Evolutionary conservation across 208 protist species (phyloP).

Genomic region (Wallacemonas sp.): DNA sequence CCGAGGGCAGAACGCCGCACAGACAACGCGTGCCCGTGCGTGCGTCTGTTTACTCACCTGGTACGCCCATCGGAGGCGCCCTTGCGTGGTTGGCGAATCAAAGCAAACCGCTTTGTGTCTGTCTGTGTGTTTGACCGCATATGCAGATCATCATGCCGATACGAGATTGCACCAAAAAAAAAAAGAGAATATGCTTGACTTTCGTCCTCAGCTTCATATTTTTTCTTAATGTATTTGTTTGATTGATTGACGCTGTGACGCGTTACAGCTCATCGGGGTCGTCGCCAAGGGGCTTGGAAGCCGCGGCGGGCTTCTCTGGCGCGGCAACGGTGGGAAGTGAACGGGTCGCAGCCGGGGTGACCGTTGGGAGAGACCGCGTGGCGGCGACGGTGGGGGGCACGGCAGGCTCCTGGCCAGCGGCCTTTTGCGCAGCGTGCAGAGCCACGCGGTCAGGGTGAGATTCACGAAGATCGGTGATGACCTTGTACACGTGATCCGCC

Average conservation of each 20-base stretch:
- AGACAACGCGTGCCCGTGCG: too few species aligned
- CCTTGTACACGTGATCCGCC: constrained; percentile 54
- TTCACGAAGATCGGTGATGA: constrained; percentile 64
- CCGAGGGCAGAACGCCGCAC: too few species aligned
- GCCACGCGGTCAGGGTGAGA: constrained; percentile 67
- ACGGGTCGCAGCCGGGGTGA: background rate
- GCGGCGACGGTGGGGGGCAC: background rate
- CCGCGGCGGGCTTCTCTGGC: background rate
- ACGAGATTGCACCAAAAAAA: too few species aligned
- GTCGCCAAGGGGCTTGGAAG: background rate
- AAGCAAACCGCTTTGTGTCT: too few species aligned
- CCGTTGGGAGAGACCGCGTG: background rate
- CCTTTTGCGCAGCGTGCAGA: constrained; percentile 21
- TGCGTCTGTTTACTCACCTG: too few species aligned
- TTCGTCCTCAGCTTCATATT: background rate
- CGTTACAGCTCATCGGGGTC: background rate
- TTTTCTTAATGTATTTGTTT: background rate
- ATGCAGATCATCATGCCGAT: too few species aligned
- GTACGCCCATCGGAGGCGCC: too few species aligned
- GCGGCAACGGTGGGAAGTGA: background rate
- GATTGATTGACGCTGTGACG: constrained; percentile 1
- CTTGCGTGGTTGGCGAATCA: too few species aligned
- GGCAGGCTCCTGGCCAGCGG: background rate
- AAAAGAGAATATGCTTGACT: too few species aligned
- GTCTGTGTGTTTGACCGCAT: too few species aligned